Evolutionary conservation across 1,284 basidiomycete genomes (phyloP).

Genomic region (Microstroma glucosiphilum): DNA sequence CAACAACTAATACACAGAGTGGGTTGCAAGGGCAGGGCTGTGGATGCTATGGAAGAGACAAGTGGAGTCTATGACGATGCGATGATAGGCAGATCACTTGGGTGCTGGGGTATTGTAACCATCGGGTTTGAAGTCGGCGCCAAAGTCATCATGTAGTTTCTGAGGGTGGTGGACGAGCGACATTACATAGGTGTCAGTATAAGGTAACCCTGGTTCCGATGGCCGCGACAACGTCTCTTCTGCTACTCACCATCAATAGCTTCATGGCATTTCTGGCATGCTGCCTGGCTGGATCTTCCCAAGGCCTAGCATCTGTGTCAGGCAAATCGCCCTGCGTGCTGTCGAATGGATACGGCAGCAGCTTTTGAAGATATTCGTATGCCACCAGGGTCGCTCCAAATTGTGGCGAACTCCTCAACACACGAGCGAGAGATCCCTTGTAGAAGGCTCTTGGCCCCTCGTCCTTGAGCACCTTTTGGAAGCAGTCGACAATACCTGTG

Average conservation of each 20-base stretch:
- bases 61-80: no score
- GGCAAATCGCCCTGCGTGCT: slow-evolving; percentile 8
- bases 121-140: slow-evolving; percentile 14
- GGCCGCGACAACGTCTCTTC: background rate
- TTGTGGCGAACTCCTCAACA: slow-evolving; percentile 65
- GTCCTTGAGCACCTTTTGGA: slow-evolving; percentile 73
- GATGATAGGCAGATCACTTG: no score
- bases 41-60: no score
- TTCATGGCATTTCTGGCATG: slow-evolving; percentile 18
- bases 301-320: slow-evolving; percentile 12
- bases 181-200: background rate
- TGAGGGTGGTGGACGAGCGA: background rate
- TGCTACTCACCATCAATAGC: slow-evolving; percentile 9
- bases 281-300: slow-evolving; percentile 24
- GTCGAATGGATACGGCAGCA: slow-evolving; percentile 26
- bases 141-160: slow-evolving; percentile 25
- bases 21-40: no score
- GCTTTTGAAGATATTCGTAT: slow-evolving; percentile 65
- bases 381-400: slow-evolving; percentile 89
- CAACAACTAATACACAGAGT: no score
- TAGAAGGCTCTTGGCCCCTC: slow-evolving; percentile 84
- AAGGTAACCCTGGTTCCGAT: background rate
- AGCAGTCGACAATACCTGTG: slow-evolving; percentile 82
- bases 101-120: slow-evolving; percentile 8
- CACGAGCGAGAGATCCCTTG: slow-evolving; percentile 88